phyloP scores from a whole-genome alignment of 306 rosid genomes.

The Comarum palustre region DNA sequence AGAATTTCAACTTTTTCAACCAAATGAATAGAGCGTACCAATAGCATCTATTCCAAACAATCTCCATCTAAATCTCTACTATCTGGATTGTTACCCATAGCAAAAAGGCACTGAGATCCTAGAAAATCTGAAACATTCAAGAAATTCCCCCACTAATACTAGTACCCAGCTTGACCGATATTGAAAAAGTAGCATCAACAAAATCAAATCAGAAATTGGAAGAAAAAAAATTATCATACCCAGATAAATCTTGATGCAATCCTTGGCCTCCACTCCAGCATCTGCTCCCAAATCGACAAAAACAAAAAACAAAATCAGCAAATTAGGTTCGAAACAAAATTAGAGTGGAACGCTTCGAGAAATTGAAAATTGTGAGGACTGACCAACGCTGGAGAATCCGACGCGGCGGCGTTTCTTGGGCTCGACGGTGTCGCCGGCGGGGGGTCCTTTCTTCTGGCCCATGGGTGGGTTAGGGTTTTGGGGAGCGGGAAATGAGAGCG shows the following conservation, averaged over 20 bases:
- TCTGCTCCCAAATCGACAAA: conserved; percentile 35
- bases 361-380: conserved; percentile 7
- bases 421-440: conserved; percentile 39
- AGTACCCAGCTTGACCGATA: too few species aligned
- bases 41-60: background rate
- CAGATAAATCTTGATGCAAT: conserved; percentile 68
- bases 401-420: conserved; percentile 72
- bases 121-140: background rate
- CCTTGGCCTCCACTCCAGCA: conserved; percentile 75
- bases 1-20: background rate
- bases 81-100: background rate
- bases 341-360: background rate
- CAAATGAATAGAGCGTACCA: background rate
- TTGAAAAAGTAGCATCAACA: background rate
- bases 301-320: background rate
- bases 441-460: conserved; percentile 65
- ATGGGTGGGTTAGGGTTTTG: conserved; percentile 58
- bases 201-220: background rate
- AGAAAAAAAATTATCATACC: conserved; percentile 46
- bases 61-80: background rate
- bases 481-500: conserved; percentile 64
- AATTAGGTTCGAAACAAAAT: conserved; percentile 5
- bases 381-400: conserved; percentile 50
- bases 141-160: too few species aligned
- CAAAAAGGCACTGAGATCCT: background rate